Evolutionary conservation across 768 basidiomycete species (phyloP).

Genomic region (Serendipita sp.): DNA sequence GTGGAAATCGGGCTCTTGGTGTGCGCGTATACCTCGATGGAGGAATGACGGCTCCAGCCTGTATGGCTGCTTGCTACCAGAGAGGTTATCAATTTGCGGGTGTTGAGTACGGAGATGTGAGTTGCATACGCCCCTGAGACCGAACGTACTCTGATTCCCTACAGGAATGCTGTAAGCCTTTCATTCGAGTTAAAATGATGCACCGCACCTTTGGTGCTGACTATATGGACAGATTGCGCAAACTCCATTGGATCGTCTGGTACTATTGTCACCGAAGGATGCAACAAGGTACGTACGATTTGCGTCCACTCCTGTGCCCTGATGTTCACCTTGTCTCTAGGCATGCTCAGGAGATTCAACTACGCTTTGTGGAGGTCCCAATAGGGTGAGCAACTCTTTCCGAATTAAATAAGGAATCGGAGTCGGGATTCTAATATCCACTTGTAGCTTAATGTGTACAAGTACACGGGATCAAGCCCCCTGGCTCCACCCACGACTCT

Average conservation of each 20-base stretch:
- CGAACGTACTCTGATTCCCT: neutral
- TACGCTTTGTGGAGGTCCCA: conserved; percentile 48
- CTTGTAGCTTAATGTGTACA: conserved; percentile 38
- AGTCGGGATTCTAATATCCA: no score
- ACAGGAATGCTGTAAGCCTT: conserved; percentile 36
- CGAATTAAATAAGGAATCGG: no score
- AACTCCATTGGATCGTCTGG: conserved; percentile 31
- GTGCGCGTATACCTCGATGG: conserved; percentile 20
- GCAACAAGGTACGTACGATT: conserved; percentile 56
- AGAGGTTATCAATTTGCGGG: conserved; percentile 29
- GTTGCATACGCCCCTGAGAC: neutral
- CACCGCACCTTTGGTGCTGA: neutral
- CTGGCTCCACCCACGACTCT: conserved; percentile 22
- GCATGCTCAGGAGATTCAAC: neutral
- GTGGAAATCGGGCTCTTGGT: neutral
- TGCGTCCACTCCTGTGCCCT: conserved; percentile 34
- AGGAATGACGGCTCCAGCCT: conserved; percentile 36
- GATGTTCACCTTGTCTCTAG: neutral
- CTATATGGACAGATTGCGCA: conserved; percentile 31
- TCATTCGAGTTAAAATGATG: neutral
- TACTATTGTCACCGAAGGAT: conserved; percentile 33
- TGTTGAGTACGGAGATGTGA: conserved; percentile 24
- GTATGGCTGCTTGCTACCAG: conserved; percentile 45
- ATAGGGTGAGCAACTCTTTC: conserved; percentile 19
- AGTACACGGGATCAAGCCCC: conserved; percentile 40